A percentile compares a stretch with the other conserved stretches of the same genome.
phyloP scores from a whole-genome alignment of 2,329 filamentous ascomycete species.

The Aschersonia sp. region DNA sequence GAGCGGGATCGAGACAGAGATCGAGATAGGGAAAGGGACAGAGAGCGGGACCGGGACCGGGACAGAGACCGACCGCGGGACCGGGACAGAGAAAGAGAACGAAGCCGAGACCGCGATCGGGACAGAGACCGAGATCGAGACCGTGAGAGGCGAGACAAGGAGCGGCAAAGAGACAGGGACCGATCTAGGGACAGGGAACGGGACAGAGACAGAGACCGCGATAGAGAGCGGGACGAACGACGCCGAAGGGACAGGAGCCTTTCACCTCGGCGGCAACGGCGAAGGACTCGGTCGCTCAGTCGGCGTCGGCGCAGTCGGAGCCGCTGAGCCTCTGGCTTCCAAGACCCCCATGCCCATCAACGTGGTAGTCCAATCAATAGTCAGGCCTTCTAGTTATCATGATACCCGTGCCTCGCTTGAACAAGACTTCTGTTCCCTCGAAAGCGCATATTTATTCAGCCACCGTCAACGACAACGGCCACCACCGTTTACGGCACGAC shows the following conservation, averaged over 20 bases:
- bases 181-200: background rate
- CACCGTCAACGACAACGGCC: too few species aligned
- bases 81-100: conserved; percentile 16
- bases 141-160: conserved; percentile 16
- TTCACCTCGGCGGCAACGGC: conserved; percentile 19
- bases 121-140: conserved; percentile 13
- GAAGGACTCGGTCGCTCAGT: conserved; percentile 24
- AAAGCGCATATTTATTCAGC: too few species aligned
- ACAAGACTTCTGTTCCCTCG: too few species aligned
- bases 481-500: too few species aligned
- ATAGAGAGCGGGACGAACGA: conserved; percentile 6
- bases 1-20: conserved; percentile 18
- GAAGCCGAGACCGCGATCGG: conserved; percentile 2
- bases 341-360: too few species aligned
- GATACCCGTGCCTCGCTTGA: too few species aligned
- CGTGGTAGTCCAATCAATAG: too few species aligned
- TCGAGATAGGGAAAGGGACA: conserved; percentile 15
- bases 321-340: background rate
- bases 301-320: conserved; percentile 23
- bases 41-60: conserved; percentile 19
- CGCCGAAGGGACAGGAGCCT: conserved; percentile 16
- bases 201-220: conserved; percentile 10
- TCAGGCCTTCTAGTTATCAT: too few species aligned
- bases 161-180: conserved; percentile 5
- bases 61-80: conserved; percentile 28